Evolutionary conservation across 164 flowering plant genomes (phyloP).

Genomic region (Kingdonia uniflora): DNA sequence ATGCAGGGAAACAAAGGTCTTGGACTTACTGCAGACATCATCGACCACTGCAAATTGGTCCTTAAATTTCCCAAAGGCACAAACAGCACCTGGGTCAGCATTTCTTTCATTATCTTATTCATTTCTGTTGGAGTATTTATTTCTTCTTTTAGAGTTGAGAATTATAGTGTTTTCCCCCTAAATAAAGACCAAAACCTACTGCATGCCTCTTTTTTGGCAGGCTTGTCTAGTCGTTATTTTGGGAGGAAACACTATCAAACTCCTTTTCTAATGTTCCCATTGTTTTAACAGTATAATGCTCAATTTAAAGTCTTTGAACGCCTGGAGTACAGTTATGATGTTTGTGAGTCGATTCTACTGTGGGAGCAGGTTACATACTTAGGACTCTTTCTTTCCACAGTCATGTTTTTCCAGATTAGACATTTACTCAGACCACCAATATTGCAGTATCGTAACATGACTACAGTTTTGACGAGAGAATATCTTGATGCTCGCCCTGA

Average conservation of each 20-base stretch:
- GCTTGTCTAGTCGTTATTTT: too few relatives aligned
- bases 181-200: too few relatives aligned
- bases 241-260: too few relatives aligned
- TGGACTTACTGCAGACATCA: constrained; percentile 78
- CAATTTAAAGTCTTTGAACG: constrained; percentile 84
- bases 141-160: too few relatives aligned
- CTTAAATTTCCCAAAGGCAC: constrained; percentile 93
- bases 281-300: constrained; percentile 50
- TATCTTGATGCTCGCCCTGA: constrained; percentile 91
- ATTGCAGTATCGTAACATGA: constrained; percentile 97
- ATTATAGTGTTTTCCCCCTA: too few relatives aligned
- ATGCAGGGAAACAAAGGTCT: constrained; percentile 87
- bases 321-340: constrained; percentile 77
- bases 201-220: too few relatives aligned
- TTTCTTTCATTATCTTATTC: constrained; percentile 7
- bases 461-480: constrained; percentile 93
- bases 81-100: constrained; percentile 89
- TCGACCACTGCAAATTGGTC: constrained; percentile 82
- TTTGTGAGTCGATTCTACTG: constrained; percentile 78
- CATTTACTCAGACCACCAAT: constrained; percentile 14
- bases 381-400: not conserved
- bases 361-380: constrained; percentile 82
- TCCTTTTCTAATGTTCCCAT: constrained; percentile 7
- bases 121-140: not conserved
- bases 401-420: constrained; percentile 3